Conservation (phyloP, 176 grass and related monocot genomes). For the Triticum timopheevii region DNA sequence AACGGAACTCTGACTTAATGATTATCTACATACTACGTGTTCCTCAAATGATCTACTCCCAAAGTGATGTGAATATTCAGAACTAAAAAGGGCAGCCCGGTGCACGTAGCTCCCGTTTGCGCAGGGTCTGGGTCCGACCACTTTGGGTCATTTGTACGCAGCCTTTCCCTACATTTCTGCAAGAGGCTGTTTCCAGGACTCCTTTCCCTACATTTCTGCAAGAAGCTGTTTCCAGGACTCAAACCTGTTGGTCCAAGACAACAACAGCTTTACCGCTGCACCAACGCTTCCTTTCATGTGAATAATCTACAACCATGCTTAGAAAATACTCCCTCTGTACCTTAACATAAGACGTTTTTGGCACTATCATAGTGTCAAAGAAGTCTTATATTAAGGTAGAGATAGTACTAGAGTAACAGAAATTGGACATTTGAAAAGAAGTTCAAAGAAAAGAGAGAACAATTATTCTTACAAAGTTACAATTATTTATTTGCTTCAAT, state of each 20-base stretch:
- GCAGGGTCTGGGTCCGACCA: no score
- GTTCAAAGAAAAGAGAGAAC: background rate
- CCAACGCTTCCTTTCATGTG: background rate
- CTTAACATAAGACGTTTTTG: no score
- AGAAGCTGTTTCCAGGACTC: no score
- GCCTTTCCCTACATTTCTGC: no score
- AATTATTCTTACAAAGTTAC: slow-evolving; percentile 1
- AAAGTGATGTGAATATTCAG: background rate
- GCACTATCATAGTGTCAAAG: no score
- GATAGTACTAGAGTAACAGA: background rate
- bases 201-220: no score
- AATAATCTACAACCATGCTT: slow-evolving; percentile 10
- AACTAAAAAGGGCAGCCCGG: background rate
- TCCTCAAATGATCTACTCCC: slow-evolving; percentile 12
- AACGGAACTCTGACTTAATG: slow-evolving; percentile 3
- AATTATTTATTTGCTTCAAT: background rate
- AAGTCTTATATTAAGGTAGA: no score
- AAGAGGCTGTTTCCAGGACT: no score
- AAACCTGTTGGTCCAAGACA: no score
- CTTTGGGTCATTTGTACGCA: no score
- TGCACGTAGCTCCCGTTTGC: no score
- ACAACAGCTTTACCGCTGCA: no score
- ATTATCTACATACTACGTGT: background rate
- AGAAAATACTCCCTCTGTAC: background rate
- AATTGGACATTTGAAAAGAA: background rate